Conservation (phyloP, 345 rosid species). For the Hibiscus trionum region DNA sequence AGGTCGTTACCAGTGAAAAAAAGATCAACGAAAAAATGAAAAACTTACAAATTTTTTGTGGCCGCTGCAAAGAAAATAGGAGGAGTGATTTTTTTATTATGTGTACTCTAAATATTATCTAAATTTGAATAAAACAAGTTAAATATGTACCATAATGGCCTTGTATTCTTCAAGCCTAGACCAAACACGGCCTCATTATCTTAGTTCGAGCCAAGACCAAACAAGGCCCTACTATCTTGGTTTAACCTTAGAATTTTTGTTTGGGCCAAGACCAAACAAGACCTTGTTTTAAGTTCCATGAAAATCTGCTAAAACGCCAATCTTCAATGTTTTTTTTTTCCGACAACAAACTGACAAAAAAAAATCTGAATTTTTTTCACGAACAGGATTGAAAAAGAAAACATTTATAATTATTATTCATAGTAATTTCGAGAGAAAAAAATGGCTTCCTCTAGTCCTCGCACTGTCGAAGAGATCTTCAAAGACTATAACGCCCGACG, state of each 20-base stretch:
- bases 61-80: too few species aligned
- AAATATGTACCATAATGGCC: too few species aligned
- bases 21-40: too few species aligned
- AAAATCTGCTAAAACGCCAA: background rate
- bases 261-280: background rate
- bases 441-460: constrained; percentile 37
- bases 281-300: background rate
- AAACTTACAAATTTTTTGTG: too few species aligned
- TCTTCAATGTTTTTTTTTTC: background rate
- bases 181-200: background rate
- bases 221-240: background rate
- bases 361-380: background rate
- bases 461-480: constrained; percentile 74
- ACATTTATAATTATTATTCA: background rate
- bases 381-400: background rate
- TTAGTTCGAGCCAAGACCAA: background rate
- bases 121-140: too few species aligned
- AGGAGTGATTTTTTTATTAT: too few species aligned
- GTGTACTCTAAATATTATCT: too few species aligned
- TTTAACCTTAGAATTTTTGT: too few species aligned
- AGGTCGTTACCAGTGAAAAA: too few species aligned
- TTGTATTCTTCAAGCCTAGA: background rate
- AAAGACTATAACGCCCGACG: constrained; percentile 72
- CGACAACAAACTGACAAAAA: background rate
- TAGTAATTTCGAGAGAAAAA: background rate